A percentile compares a stretch with the other conserved stretches of the same genome.
Conservation (phyloP, 192 early-diverging fungal species). For the Backusella macrospora region DNA sequence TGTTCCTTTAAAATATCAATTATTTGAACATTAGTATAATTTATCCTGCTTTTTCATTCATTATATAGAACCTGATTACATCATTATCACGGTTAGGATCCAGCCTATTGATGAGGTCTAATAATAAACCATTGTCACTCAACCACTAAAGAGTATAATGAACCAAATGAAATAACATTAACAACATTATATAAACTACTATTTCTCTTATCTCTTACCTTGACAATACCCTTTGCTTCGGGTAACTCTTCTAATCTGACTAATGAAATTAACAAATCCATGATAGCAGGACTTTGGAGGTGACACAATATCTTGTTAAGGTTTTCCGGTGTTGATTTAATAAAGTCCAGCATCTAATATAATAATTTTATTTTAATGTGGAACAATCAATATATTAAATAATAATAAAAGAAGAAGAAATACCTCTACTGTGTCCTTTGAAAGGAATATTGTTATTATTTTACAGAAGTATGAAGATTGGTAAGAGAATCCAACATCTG, state of each 20-base stretch:
- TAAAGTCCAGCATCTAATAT: conserved; percentile 80
- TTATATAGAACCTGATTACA: conserved; percentile 40
- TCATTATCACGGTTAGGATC: conserved; percentile 83
- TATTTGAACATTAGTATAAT: too few relatives aligned
- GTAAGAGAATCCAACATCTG: conserved; percentile 3
- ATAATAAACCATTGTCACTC: conserved; percentile 76
- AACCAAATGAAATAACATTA: background rate
- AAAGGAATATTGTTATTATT: conserved; percentile 21
- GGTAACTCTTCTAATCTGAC: conserved; percentile 90
- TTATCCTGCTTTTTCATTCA: too few relatives aligned
- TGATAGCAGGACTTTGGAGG: conserved; percentile 83
- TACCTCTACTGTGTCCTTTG: conserved; percentile 24
- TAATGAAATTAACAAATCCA: conserved; percentile 90
- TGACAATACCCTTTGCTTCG: conserved; percentile 82
- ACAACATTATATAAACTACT: background rate
- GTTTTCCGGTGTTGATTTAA: conserved; percentile 76
- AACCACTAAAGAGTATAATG: conserved; percentile 69
- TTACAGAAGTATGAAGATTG: conserved; percentile 26
- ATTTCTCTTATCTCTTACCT: conserved; percentile 50
- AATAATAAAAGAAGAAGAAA: background rate
- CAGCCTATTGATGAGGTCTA: conserved; percentile 74
- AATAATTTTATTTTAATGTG: conserved; percentile 1
- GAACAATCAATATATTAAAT: conserved; percentile 8
- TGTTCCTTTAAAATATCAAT: conserved; percentile 31
- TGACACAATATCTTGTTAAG: conserved; percentile 81